Evolutionary conservation across 768 basidiomycete genomes (phyloP).

Genomic region (Suillus hirtellus): DNA sequence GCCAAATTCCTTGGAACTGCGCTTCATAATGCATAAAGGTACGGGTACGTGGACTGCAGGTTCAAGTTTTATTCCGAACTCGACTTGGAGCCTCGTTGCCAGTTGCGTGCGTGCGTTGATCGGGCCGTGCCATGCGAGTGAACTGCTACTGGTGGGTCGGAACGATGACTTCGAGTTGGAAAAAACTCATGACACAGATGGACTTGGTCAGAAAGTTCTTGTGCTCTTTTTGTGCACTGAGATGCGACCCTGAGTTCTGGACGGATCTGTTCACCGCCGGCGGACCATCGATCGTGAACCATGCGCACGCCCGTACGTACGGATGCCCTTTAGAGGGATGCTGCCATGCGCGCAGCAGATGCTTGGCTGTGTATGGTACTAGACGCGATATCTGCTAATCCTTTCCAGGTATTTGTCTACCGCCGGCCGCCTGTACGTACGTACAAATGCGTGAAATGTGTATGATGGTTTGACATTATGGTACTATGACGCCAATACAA

Average conservation of each 20-base stretch:
- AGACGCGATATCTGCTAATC: too few species aligned
- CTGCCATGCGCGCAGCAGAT: too few species aligned
- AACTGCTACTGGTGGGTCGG: background rate
- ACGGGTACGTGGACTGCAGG: background rate
- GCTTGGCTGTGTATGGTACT: too few species aligned
- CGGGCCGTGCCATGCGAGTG: background rate
- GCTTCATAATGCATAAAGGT: background rate
- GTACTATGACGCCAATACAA: too few species aligned
- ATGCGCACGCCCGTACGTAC: background rate
- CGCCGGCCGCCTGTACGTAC: background rate
- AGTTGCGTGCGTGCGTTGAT: background rate
- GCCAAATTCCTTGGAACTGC: background rate
- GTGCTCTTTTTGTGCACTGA: background rate
- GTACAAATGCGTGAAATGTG: background rate
- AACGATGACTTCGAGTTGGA: background rate
- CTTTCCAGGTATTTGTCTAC: background rate
- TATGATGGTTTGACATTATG: too few species aligned
- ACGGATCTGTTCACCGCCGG: background rate
- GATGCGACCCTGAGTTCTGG: background rate
- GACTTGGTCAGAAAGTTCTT: background rate
- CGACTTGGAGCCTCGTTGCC: too few species aligned
- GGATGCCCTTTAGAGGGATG: background rate
- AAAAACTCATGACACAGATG: background rate
- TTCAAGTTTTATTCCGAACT: too few species aligned
- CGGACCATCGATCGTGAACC: background rate